These are phyloP conservation scores for Populus deltoides DNA, from an alignment of 345 rosid genomes.

Conservation along the genomic window DNA sequence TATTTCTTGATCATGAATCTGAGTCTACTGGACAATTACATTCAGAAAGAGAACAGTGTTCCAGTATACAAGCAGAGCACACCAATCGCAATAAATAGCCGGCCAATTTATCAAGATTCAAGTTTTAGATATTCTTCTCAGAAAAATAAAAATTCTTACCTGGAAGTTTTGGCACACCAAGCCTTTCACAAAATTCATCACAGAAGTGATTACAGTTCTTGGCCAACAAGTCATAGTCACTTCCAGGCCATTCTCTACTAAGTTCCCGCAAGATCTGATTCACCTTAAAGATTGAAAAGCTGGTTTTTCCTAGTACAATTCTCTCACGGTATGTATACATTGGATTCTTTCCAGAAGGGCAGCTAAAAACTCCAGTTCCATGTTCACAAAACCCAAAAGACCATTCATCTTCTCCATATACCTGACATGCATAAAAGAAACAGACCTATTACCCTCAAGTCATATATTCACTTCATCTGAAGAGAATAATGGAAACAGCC, in stretches of 20 bases:
- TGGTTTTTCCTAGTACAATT: constrained; percentile 69
- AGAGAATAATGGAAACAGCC: neutral
- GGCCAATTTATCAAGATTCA: neutral
- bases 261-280: constrained; percentile 80
- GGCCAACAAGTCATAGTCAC: constrained; percentile 66
- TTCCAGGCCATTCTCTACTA: constrained; percentile 87
- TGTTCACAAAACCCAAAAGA: constrained; percentile 91
- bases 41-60: neutral
- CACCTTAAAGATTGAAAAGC: constrained; percentile 53
- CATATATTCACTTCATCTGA: neutral
- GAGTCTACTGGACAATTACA: neutral
- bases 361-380: constrained; percentile 90
- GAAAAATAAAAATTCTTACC: constrained; percentile 36
- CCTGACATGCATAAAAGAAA: constrained; percentile 35
- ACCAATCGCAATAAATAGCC: neutral
- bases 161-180: constrained; percentile 91
- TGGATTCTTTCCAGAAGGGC: constrained; percentile 78
- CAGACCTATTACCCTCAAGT: constrained; percentile 13
- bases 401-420: constrained; percentile 91
- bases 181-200: constrained; percentile 73
- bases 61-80: neutral
- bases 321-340: constrained; percentile 85
- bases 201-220: constrained; percentile 98
- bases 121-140: neutral
- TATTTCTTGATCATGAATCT: neutral